A percentile compares a stretch with the other conserved stretches of the same genome.
Conservation (phyloP, 768 basidiomycete species). For the Tephrocybe sp. region DNA sequence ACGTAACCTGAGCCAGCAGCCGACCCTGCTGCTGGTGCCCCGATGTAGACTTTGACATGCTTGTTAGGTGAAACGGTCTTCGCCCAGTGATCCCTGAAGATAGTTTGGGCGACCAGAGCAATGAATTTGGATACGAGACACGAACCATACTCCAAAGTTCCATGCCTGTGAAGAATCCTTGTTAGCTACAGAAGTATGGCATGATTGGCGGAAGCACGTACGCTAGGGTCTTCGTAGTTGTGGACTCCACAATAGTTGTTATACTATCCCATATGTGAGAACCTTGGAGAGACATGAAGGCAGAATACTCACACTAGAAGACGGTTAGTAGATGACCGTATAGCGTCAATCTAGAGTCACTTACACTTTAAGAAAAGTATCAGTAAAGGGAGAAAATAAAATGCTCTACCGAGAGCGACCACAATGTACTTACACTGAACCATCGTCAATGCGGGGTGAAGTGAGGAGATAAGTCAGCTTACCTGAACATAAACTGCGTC, state of each 20-base stretch:
- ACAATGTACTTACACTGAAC: slow-evolving; percentile 14
- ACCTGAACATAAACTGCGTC: slow-evolving; percentile 62
- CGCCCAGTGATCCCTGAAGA: slow-evolving; percentile 61
- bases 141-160: slow-evolving; percentile 55
- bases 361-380: slow-evolving; percentile 8
- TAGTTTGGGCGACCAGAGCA: background rate
- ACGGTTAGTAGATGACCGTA: background rate
- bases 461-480: background rate
- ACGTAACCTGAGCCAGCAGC: slow-evolving; percentile 61
- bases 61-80: slow-evolving; percentile 52
- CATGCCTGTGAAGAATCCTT: slow-evolving; percentile 42
- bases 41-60: slow-evolving; percentile 63
- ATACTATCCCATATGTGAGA: slow-evolving; percentile 23
- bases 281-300: background rate
- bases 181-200: slow-evolving; percentile 1
- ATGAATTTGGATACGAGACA: background rate
- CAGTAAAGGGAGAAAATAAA: background rate
- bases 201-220: slow-evolving; percentile 3
- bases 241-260: slow-evolving; percentile 32
- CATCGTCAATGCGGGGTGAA: background rate
- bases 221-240: slow-evolving; percentile 55
- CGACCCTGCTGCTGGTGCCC: slow-evolving; percentile 53
- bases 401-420: background rate
- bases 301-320: slow-evolving; percentile 7
- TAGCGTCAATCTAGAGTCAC: background rate